Percentiles rank a stretch among this genome's conserved stretches.
These are phyloP conservation scores for Apodospora peruviana DNA, from an alignment of 495 filamentous ascomycete species.

Conservation along the genomic window DNA sequence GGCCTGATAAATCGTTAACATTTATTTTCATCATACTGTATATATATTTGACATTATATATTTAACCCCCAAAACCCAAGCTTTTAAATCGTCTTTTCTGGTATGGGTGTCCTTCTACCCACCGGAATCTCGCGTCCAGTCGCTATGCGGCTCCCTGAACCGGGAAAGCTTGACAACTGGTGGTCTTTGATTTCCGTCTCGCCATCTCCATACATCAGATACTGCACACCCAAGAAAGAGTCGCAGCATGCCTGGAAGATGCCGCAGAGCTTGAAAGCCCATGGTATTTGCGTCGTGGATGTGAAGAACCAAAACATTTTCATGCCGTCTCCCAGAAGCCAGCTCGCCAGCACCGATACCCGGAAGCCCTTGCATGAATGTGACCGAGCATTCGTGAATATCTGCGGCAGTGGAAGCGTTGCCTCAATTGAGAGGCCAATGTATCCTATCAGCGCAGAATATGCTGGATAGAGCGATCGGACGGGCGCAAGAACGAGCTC, in stretches of 20 bases:
- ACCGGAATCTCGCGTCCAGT: constrained; percentile 25
- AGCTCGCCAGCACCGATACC: constrained; percentile 75
- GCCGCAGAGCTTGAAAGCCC: constrained; percentile 87
- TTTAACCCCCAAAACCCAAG: not conserved
- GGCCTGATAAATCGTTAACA: no score
- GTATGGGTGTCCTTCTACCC: constrained; percentile 32
- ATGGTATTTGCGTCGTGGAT: constrained; percentile 65
- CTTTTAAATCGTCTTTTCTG: constrained; percentile 29
- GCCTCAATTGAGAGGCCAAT: constrained; percentile 87
- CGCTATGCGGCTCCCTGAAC: not conserved
- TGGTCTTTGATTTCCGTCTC: constrained; percentile 21
- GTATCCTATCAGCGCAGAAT: constrained; percentile 70
- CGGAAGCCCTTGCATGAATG: constrained; percentile 87
- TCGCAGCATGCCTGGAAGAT: constrained; percentile 89
- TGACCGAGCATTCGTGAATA: constrained; percentile 70
- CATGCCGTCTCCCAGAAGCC: constrained; percentile 88
- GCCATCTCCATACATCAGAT: constrained; percentile 70
- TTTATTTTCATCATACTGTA: not conserved
- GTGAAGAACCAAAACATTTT: constrained; percentile 94
- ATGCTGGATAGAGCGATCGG: constrained; percentile 51
- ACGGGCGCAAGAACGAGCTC: constrained; percentile 68
- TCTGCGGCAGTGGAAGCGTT: constrained; percentile 82
- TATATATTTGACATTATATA: not conserved
- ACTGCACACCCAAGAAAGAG: constrained; percentile 76
- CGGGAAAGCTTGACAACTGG: constrained; percentile 8